These are phyloP conservation scores for Dryas drummondii DNA, from an alignment of 306 rosid genomes.

Conservation along the genomic window DNA sequence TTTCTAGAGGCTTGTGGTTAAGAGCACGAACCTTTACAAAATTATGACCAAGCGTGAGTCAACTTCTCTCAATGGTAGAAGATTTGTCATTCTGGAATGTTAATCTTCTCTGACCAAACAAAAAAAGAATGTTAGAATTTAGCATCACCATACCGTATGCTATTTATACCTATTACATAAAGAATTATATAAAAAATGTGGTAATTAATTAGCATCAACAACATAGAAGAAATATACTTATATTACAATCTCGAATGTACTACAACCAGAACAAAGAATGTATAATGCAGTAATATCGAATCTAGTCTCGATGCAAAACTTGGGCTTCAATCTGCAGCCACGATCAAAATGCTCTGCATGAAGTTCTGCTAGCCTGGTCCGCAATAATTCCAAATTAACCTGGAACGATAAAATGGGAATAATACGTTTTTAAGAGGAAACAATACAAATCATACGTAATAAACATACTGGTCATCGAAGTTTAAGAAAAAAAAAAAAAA, in stretches of 20 bases:
- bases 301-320: constrained; percentile 57
- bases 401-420: constrained; percentile 25
- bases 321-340: constrained; percentile 68
- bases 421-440: not conserved
- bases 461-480: not conserved
- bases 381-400: constrained; percentile 64
- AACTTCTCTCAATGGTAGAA: too few species aligned
- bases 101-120: too few species aligned
- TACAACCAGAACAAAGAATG: constrained; percentile 61
- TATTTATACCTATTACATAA: too few species aligned
- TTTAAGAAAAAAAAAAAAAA: too few species aligned
- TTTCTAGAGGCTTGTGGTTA: too few species aligned
- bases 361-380: constrained; percentile 65
- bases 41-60: too few species aligned
- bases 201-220: not conserved
- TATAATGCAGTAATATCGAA: constrained; percentile 77
- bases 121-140: too few species aligned
- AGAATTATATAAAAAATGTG: too few species aligned
- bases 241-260: constrained; percentile 68
- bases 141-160: too few species aligned
- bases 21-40: too few species aligned
- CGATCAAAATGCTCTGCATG: constrained; percentile 69
- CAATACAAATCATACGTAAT: not conserved
- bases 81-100: too few species aligned
- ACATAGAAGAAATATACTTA: constrained; percentile 17